phyloP scores from a whole-genome alignment of 1,284 basidiomycete species.

The Irpex rosettiformis region DNA sequence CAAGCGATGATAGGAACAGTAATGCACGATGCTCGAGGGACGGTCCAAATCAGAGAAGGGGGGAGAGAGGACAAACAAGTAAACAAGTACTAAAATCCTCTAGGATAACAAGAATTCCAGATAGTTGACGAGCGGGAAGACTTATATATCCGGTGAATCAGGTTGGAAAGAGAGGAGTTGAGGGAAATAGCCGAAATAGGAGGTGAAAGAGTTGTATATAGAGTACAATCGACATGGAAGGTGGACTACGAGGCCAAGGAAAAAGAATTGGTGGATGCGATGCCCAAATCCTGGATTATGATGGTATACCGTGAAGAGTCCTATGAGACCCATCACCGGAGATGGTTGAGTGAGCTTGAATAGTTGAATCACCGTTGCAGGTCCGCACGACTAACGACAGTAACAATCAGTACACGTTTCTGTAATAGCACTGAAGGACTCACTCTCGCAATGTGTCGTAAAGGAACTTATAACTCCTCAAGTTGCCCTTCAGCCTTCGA shows the following conservation, averaged over 20 bases:
- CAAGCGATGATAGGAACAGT: background rate
- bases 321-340: background rate
- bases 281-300: background rate
- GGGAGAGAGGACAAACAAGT: background rate
- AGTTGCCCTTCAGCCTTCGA: constrained; percentile 86
- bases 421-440: constrained; percentile 33
- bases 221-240: background rate
- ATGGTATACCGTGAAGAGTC: constrained; percentile 2
- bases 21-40: background rate
- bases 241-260: background rate
- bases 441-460: constrained; percentile 88
- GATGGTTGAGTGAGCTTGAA: background rate
- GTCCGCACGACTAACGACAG: constrained; percentile 37
- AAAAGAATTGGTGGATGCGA: background rate
- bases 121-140: background rate
- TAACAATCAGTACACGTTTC: constrained; percentile 6
- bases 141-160: background rate
- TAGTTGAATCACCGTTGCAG: constrained; percentile 34
- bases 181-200: background rate
- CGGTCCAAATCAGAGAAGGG: background rate
- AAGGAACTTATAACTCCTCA: constrained; percentile 92
- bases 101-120: background rate
- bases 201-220: background rate
- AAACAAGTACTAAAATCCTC: background rate
- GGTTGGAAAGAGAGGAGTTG: background rate